Conservation (phyloP, 495 filamentous ascomycete species). For the Ascodesmis nigricans region DNA sequence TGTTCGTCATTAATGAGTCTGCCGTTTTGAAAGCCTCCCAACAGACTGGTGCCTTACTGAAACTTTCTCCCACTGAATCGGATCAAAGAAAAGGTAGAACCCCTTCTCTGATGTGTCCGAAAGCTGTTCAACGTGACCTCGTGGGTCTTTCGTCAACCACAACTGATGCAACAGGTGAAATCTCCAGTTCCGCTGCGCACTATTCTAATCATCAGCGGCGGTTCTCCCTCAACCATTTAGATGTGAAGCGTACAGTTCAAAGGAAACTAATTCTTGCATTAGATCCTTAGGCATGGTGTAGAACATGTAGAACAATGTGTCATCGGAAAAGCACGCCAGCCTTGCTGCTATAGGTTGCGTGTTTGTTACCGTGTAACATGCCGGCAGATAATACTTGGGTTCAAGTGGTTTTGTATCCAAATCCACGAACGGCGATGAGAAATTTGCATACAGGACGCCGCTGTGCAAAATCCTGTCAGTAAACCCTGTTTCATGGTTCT, state of each 20-base stretch:
- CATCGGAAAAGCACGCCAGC: slow-evolving; percentile 43
- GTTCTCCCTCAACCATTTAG: neutral
- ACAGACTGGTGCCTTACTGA: slow-evolving; percentile 31
- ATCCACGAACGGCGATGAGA: slow-evolving; percentile 37
- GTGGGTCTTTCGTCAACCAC: slow-evolving; percentile 50
- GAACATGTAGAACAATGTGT: slow-evolving; percentile 59
- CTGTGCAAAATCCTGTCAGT: slow-evolving; percentile 11
- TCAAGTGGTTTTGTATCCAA: slow-evolving; percentile 38
- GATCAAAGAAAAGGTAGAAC: slow-evolving; percentile 52
- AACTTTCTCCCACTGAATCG: slow-evolving; percentile 42
- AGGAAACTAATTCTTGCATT: slow-evolving; percentile 47
- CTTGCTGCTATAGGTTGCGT: slow-evolving; percentile 41
- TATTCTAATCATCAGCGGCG: slow-evolving; percentile 7
- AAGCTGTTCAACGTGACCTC: slow-evolving; percentile 30
- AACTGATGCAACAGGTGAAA: slow-evolving; percentile 51
- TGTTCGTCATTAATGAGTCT: too few species aligned
- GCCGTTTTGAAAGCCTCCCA: too few species aligned
- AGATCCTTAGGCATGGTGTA: slow-evolving; percentile 53
- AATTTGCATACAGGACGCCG: slow-evolving; percentile 16
- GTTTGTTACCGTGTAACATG: slow-evolving; percentile 49
- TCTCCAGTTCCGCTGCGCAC: slow-evolving; percentile 42
- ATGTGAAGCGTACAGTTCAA: slow-evolving; percentile 31
- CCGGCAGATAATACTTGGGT: slow-evolving; percentile 46
- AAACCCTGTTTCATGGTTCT: slow-evolving; percentile 1
- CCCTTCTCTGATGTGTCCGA: slow-evolving; percentile 41